A percentile compares a stretch with the other conserved stretches of the same genome.
Evolutionary conservation across 129 eudicot genomes (phyloP).

Genomic region (Helianthus tuberosus): DNA sequence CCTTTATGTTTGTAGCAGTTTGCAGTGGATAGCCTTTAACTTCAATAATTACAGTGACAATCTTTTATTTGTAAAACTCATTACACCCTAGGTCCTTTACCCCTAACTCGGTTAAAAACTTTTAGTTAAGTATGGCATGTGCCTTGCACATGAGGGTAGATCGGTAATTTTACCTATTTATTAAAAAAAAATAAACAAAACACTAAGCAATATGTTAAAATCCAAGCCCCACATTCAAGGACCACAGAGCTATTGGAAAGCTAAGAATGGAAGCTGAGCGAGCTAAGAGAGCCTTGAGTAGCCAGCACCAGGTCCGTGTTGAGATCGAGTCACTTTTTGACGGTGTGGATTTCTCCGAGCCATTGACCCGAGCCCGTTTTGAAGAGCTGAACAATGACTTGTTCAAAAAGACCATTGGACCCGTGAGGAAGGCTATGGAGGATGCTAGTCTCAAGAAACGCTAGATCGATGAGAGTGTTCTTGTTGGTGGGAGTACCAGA

Average conservation of each 20-base stretch:
- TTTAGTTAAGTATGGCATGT: too few species aligned
- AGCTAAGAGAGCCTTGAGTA: constrained; percentile 86
- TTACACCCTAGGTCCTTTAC: too few species aligned
- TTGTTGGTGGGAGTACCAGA: constrained; percentile 94
- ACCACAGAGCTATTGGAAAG: constrained; percentile 82
- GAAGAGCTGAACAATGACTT: constrained; percentile 86
- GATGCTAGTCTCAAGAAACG: constrained; percentile 72
- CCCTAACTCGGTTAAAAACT: too few species aligned
- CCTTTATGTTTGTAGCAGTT: too few species aligned
- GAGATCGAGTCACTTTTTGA: constrained; percentile 88
- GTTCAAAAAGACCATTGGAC: constrained; percentile 89
- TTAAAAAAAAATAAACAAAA: too few species aligned
- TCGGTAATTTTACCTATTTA: too few species aligned
- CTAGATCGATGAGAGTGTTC: constrained; percentile 82
- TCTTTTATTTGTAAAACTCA: too few species aligned
- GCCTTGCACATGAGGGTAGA: too few species aligned
- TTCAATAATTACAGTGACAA: too few species aligned
- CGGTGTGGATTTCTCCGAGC: constrained; percentile 80
- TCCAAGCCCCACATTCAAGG: too few species aligned
- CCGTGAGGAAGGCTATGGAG: constrained; percentile 94
- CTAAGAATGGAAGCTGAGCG: constrained; percentile 81
- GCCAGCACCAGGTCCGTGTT: constrained; percentile 87
- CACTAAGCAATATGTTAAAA: too few species aligned
- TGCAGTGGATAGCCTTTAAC: too few species aligned
- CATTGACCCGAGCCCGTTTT: constrained; percentile 86